Evolutionary conservation across 805 yeast genomes (phyloP).

Genomic region (Candida saitoana): DNA sequence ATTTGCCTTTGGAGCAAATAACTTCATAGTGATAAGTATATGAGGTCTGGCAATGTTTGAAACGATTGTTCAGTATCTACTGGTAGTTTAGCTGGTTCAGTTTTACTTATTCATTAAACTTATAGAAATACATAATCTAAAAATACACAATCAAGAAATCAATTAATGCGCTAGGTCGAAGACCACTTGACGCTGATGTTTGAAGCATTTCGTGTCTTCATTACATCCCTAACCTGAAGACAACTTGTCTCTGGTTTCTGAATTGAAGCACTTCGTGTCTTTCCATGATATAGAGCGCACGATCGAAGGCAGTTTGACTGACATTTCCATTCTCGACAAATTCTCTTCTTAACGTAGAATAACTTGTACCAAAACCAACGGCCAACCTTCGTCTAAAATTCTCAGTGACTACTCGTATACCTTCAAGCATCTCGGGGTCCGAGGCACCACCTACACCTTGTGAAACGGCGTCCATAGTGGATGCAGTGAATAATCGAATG

Average conservation of each 20-base stretch:
- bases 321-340: slow-evolving; percentile 65
- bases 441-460: slow-evolving; percentile 52
- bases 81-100: not conserved
- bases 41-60: no score
- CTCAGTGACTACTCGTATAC: slow-evolving; percentile 74
- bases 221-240: slow-evolving; percentile 70
- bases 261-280: slow-evolving; percentile 83
- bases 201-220: not conserved
- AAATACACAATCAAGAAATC: slow-evolving; percentile 1
- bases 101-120: not conserved
- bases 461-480: slow-evolving; percentile 93
- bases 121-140: slow-evolving; percentile 3
- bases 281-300: slow-evolving; percentile 76
- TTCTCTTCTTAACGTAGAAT: slow-evolving; percentile 76
- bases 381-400: slow-evolving; percentile 89
- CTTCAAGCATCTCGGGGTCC: slow-evolving; percentile 59
- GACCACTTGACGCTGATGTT: no score
- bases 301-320: slow-evolving; percentile 70
- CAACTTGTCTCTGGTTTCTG: slow-evolving; percentile 79
- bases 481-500: slow-evolving; percentile 87
- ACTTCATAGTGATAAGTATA: no score
- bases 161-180: not conserved
- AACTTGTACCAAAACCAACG: slow-evolving; percentile 93
- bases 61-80: no score
- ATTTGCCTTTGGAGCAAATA: no score